Evolutionary conservation across 164 flowering plant genomes (phyloP).

Genomic region (Aristolochia contorta): DNA sequence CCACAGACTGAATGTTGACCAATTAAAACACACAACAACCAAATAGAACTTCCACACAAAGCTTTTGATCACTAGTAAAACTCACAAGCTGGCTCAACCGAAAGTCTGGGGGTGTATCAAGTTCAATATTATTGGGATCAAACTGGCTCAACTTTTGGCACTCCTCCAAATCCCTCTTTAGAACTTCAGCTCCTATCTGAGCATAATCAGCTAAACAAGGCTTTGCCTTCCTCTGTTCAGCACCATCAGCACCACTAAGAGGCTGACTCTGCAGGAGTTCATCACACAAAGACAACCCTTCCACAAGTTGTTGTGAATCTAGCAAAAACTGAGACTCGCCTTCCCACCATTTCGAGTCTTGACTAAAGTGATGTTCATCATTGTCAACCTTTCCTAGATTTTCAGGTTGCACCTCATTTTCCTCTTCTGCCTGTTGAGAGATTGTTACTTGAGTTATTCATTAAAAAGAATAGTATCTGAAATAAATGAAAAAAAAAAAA

Average conservation of each 20-base stretch:
- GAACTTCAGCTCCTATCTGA: conserved; percentile 48
- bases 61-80: neutral
- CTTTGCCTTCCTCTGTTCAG: conserved; percentile 17
- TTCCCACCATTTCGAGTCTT: conserved; percentile 68
- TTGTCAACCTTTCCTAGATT: conserved; percentile 11
- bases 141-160: conserved; percentile 38
- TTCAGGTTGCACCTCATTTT: conserved; percentile 24
- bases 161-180: conserved; percentile 71
- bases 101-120: conserved; percentile 79
- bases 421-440: conserved; percentile 15
- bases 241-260: conserved; percentile 33
- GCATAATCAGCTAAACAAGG: conserved; percentile 62
- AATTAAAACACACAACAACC: no score
- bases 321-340: conserved; percentile 60
- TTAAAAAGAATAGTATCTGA: neutral
- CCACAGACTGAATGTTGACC: no score
- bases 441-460: conserved; percentile 10
- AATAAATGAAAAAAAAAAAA: neutral
- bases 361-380: conserved; percentile 20
- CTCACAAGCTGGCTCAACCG: conserved; percentile 88
- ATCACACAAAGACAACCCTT: conserved; percentile 68
- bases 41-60: no score
- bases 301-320: conserved; percentile 82
- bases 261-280: conserved; percentile 80
- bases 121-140: conserved; percentile 61